phyloP scores from a whole-genome alignment of 768 basidiomycete genomes.

The Lepiota brunneoincarnata region DNA sequence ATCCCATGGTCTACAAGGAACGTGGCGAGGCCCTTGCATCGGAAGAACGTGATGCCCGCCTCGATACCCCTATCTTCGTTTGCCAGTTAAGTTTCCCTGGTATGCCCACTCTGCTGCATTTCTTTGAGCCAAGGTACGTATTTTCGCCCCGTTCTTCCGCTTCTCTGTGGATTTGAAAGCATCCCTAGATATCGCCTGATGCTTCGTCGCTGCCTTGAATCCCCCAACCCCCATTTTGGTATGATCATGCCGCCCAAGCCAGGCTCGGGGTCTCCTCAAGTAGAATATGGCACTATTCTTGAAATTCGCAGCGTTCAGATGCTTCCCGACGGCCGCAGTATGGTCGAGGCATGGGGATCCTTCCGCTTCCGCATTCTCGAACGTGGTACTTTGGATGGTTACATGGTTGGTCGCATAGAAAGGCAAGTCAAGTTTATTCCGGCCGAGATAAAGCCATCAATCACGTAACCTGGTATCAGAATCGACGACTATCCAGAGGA shows the following conservation, averaged over 20 bases:
- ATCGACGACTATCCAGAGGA: slow-evolving; percentile 37
- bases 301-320: slow-evolving; percentile 84
- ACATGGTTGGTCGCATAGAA: slow-evolving; percentile 83
- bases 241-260: slow-evolving; percentile 78
- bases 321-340: slow-evolving; percentile 85
- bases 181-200: slow-evolving; percentile 78
- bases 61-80: slow-evolving; percentile 91
- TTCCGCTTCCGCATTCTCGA: slow-evolving; percentile 87
- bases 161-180: background rate
- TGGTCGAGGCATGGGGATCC: slow-evolving; percentile 64
- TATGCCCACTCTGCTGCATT: slow-evolving; percentile 85
- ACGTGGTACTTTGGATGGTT: slow-evolving; percentile 82
- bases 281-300: slow-evolving; percentile 92
- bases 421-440: slow-evolving; percentile 25
- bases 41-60: slow-evolving; percentile 74
- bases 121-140: slow-evolving; percentile 81
- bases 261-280: slow-evolving; percentile 33
- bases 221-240: slow-evolving; percentile 76
- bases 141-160: slow-evolving; percentile 1
- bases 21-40: slow-evolving; percentile 61
- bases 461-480: slow-evolving; percentile 17
- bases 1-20: slow-evolving; percentile 61
- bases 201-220: slow-evolving; percentile 92
- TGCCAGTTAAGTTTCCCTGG: slow-evolving; percentile 89
- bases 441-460: slow-evolving; percentile 9